Evolutionary conservation across 2,329 filamentous ascomycete species (phyloP).

Genomic region (Aspergillus sp.): DNA sequence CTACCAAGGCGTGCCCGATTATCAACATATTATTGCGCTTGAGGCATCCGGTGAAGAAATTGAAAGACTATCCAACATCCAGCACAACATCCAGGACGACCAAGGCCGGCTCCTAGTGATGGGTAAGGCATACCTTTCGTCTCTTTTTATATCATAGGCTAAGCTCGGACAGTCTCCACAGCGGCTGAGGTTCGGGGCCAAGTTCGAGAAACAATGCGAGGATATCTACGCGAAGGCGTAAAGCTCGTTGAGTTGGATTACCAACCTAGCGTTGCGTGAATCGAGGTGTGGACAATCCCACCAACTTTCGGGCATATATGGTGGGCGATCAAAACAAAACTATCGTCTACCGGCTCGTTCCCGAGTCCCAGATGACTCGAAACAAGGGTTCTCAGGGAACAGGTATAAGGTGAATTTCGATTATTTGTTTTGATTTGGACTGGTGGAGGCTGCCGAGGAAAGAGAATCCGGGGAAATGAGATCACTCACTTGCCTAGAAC

Average conservation of each 20-base stretch:
- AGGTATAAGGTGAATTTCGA: too few relatives aligned
- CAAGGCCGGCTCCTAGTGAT: slow-evolving; percentile 17
- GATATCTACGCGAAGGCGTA: slow-evolving; percentile 14
- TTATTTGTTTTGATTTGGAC: too few relatives aligned
- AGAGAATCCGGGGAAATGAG: too few relatives aligned
- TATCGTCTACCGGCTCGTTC: not conserved
- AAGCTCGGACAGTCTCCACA: slow-evolving; percentile 15
- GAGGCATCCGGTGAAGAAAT: slow-evolving; percentile 21
- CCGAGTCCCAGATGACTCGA: too few relatives aligned
- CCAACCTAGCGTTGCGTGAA: slow-evolving; percentile 11
- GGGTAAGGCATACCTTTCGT: slow-evolving; percentile 14
- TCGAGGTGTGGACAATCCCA: not conserved
- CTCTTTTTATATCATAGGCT: slow-evolving; percentile 4
- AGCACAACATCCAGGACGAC: slow-evolving; percentile 16
- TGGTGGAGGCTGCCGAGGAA: too few relatives aligned
- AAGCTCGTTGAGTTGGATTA: slow-evolving; percentile 20
- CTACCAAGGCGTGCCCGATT: slow-evolving; percentile 20
- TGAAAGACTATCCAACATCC: slow-evolving; percentile 9
- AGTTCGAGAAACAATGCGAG: slow-evolving; percentile 14
- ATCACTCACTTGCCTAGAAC: too few relatives aligned
- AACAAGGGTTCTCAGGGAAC: too few relatives aligned
- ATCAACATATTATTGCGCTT: slow-evolving; percentile 17
- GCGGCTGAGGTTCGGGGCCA: slow-evolving; percentile 11
- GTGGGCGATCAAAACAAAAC: not conserved
- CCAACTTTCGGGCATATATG: too few relatives aligned